Conservation (phyloP, 2,329 filamentous ascomycete genomes). For the Pezicula neosporulosa region DNA sequence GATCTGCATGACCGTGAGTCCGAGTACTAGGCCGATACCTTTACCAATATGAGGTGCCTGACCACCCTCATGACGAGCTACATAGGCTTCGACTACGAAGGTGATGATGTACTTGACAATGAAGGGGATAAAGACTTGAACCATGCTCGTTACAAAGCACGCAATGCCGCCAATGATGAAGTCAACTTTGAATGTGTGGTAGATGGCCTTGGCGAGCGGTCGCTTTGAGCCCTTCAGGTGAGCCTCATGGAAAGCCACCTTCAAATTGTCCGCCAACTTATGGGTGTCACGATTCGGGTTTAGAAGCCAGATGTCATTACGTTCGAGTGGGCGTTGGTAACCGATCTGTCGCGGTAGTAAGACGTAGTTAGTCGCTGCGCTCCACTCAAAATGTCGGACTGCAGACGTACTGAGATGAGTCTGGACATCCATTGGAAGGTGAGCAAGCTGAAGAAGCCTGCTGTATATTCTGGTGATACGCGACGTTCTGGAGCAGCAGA, state of each 20-base stretch:
- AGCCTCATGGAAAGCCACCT: not conserved
- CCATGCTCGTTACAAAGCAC: constrained; percentile 67
- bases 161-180: constrained; percentile 80
- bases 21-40: constrained; percentile 80
- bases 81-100: constrained; percentile 78
- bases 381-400: no score
- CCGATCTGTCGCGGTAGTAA: no score
- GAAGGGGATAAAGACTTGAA: constrained; percentile 83
- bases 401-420: no score
- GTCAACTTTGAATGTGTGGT: constrained; percentile 81
- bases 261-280: not conserved
- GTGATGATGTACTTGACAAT: constrained; percentile 81
- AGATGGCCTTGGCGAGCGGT: constrained; percentile 75
- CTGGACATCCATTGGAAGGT: no score
- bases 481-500: no score
- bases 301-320: not conserved
- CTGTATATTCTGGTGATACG: no score
- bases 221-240: constrained; percentile 47
- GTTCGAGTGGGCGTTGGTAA: not conserved
- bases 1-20: constrained; percentile 82
- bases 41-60: constrained; percentile 66
- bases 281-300: not conserved
- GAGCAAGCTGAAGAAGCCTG: no score
- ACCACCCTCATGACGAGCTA: constrained; percentile 47
- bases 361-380: no score